Percentiles rank a stretch among this genome's conserved stretches.
Evolutionary conservation across 164 flowering plant genomes (phyloP).

Genomic region (Stephania yunnanensis): DNA sequence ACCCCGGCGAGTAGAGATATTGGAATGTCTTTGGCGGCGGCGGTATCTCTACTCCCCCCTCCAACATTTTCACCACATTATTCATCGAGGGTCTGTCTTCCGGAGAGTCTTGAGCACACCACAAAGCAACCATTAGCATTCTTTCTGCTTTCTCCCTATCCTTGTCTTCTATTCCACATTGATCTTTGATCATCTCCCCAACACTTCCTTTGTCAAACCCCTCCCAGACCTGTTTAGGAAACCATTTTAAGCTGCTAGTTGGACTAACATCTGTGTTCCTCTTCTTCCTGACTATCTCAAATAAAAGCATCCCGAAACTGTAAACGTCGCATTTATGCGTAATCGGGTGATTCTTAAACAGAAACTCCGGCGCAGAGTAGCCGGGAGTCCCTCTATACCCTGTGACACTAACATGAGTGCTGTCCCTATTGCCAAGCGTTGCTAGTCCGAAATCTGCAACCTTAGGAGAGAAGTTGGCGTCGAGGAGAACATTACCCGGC

Average conservation of each 20-base stretch:
- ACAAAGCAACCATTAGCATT: constrained; percentile 14
- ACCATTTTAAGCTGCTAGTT: constrained; percentile 8
- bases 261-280: constrained; percentile 7
- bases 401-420: constrained; percentile 8
- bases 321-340: constrained; percentile 25
- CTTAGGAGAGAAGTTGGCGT: constrained; percentile 22
- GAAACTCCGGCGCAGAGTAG: constrained; percentile 26
- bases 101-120: constrained; percentile 18
- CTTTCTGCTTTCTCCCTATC: constrained; percentile 13
- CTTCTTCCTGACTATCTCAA: constrained; percentile 22
- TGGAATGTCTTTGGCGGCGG: constrained; percentile 13
- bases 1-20: not conserved
- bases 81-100: constrained; percentile 14
- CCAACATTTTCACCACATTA: constrained; percentile 17
- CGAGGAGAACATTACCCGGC: constrained; percentile 29
- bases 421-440: constrained; percentile 22
- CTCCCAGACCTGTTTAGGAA: constrained; percentile 20
- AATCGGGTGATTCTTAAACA: constrained; percentile 12
- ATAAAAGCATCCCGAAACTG: constrained; percentile 28
- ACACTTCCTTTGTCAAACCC: constrained; percentile 8
- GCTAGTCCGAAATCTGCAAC: constrained; percentile 39
- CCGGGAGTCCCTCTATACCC: constrained; percentile 28
- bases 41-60: constrained; percentile 12
- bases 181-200: constrained; percentile 6
- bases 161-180: constrained; percentile 12